Percentiles rank a stretch among this genome's conserved stretches.
phyloP scores from a whole-genome alignment of 768 basidiomycete species.

The button mushroom (Agaricus bisporus) region DNA sequence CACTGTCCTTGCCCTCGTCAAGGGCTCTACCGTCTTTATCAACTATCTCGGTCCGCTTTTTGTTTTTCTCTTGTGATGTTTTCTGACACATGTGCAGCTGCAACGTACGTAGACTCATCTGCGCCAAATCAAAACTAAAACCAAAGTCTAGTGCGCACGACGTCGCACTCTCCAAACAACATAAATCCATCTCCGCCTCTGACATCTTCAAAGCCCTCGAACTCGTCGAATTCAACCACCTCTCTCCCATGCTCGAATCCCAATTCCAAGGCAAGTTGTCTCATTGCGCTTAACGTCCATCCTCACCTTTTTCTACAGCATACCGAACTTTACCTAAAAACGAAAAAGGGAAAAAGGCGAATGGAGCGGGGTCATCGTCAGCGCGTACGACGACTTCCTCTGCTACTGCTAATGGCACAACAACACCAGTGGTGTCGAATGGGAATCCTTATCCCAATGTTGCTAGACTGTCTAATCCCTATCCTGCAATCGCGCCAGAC shows the following conservation, averaged over 20 bases:
- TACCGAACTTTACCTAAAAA: conserved; percentile 61
- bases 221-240: conserved; percentile 67
- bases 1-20: conserved; percentile 75
- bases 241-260: conserved; percentile 52
- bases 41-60: conserved; percentile 74
- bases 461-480: conserved; percentile 3
- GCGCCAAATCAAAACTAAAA: not conserved
- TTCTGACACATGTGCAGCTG: conserved; percentile 27
- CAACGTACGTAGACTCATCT: conserved; percentile 32
- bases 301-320: conserved; percentile 28
- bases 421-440: conserved; percentile 3
- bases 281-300: not conserved
- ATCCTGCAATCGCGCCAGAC: conserved; percentile 2
- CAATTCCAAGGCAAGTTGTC: conserved; percentile 61
- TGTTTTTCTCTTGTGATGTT: not conserved
- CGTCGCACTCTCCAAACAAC: conserved; percentile 75
- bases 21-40: conserved; percentile 92
- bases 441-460: conserved; percentile 1
- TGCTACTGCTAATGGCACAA: conserved; percentile 14
- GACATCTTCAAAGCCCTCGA: conserved; percentile 88
- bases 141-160: conserved; percentile 71
- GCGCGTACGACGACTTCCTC: conserved; percentile 16
- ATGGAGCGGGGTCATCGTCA: conserved; percentile 14
- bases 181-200: conserved; percentile 84
- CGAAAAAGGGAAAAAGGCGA: conserved; percentile 46